A percentile compares a stretch with the other conserved stretches of the same genome.
phyloP scores from a whole-genome alignment of 2,329 filamentous ascomycete species.

The Sporothrix variecibatus region DNA sequence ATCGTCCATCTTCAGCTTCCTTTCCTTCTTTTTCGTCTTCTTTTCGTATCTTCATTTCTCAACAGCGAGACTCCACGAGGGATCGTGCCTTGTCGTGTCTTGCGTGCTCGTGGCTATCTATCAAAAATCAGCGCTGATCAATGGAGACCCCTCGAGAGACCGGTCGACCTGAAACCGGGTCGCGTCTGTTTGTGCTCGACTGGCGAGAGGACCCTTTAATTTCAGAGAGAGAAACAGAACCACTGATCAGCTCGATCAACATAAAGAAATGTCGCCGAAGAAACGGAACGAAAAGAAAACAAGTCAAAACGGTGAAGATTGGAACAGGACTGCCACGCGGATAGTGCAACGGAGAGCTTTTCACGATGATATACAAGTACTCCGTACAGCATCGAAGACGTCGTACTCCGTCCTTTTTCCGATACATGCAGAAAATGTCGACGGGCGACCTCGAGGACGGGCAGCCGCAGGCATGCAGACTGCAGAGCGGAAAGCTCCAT shows the following conservation, averaged over 20 bases:
- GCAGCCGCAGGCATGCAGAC: not conserved
- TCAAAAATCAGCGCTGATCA: not conserved
- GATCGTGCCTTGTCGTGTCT: not conserved
- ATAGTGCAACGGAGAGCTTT: not conserved
- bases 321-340: not conserved
- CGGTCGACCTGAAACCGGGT: not conserved
- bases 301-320: not conserved
- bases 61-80: not conserved
- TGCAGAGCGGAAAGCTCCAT: not conserved
- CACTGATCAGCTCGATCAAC: not conserved
- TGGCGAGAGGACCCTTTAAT: not conserved
- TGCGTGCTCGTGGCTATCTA: constrained; percentile 7
- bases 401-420: not conserved
- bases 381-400: not conserved
- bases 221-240: not conserved
- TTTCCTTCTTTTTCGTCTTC: not conserved
- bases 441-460: no score
- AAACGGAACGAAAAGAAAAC: not conserved
- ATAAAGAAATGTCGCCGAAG: not conserved
- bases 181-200: not conserved
- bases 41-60: not conserved
- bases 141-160: not conserved
- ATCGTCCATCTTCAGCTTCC: not conserved
- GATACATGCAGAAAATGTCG: no score
- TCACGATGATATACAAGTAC: not conserved